Base-by-base conservation (phyloP, 495 filamentous ascomycete genomes). In the Trichoderma parareesei region DNA sequence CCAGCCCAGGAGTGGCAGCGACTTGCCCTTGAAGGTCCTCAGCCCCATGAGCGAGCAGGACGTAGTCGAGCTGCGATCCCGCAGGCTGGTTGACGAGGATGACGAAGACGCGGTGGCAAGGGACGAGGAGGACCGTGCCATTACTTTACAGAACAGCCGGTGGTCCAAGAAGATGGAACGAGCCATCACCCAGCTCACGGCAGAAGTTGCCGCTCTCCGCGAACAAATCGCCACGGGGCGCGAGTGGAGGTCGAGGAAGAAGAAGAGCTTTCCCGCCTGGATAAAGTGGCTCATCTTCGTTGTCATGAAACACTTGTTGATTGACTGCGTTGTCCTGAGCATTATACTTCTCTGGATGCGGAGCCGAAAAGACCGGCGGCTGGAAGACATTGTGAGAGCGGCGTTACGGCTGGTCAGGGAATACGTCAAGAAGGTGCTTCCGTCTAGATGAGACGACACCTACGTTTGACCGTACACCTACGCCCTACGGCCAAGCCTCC, bases 141-240 rank as follows among this genome's bases (percentile, higher is more conserved):
- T 73, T 16, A 76, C 74, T 66, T 76, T 77, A 55, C 71, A 76
- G n/a, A 76, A 77, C 66, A 85, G 42, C 41, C 61, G 84, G 69
- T 96, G 93, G 91, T 86, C 88, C 33, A 86, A 84, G 66, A 81
- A 89, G 65, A 90, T 98, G 67, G 93, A 98, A 76, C 84, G 88
- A 53, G 91, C 92, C 38, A 84, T 98, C 64, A 88, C 93, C 49
- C 90, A 90, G 69, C 87, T 98, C 79, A 94, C 92, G 48, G 88
- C 93, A 14, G 94, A 98, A 75, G 85, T 98, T 18, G 91, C 94
- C 4, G 94, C 94, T n/a, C 78, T 97, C 67, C 83, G 94, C 33
- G 94, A 98, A 74, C 90, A 96, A 72, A 88, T 97, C 67, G 90
- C 95, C 64, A 82, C 85, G 3, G 80, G 84, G 3, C 76, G 85